These are phyloP conservation scores for Jaenimonas drosophilae DNA, from an alignment of 208 protist species.

Conservation along the genomic window DNA sequence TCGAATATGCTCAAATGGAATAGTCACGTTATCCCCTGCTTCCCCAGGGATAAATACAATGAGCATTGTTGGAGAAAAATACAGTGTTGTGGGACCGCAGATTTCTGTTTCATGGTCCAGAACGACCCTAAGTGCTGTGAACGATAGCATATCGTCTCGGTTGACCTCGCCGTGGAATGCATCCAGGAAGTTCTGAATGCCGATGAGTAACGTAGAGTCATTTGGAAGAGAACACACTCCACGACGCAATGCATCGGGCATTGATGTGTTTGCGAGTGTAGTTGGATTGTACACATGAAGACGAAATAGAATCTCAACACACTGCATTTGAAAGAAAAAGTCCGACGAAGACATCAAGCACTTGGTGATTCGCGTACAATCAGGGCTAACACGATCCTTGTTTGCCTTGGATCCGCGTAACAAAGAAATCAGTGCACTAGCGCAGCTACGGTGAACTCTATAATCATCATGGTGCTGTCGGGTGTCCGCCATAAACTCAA, in stretches of 20 bases:
- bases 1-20: constrained; percentile 80
- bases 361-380: constrained; percentile 31
- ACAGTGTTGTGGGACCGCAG: constrained; percentile 56
- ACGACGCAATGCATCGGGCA: constrained; percentile 39
- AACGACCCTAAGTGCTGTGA: constrained; percentile 47
- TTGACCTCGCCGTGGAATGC: constrained; percentile 48
- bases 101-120: constrained; percentile 36
- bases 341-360: constrained; percentile 44
- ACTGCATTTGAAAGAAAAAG: constrained; percentile 88
- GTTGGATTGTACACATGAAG: constrained; percentile 50
- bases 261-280: constrained; percentile 22
- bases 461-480: constrained; percentile 57
- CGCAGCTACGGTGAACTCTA: constrained; percentile 53
- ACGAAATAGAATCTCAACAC: constrained; percentile 73
- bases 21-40: constrained; percentile 61
- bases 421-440: constrained; percentile 67
- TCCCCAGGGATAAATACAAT: constrained; percentile 46
- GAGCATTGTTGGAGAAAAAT: constrained; percentile 69
- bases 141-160: constrained; percentile 19
- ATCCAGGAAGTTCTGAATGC: constrained; percentile 58
- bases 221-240: constrained; percentile 61
- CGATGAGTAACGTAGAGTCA: constrained; percentile 52
- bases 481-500: constrained; percentile 40
- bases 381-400: constrained; percentile 53
- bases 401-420: constrained; percentile 65